Percentiles rank a stretch among this genome's conserved stretches.
These are phyloP conservation scores for Protoeuglena noctilucae DNA, from an alignment of 139 green algal genomes.

Conservation along the genomic window DNA sequence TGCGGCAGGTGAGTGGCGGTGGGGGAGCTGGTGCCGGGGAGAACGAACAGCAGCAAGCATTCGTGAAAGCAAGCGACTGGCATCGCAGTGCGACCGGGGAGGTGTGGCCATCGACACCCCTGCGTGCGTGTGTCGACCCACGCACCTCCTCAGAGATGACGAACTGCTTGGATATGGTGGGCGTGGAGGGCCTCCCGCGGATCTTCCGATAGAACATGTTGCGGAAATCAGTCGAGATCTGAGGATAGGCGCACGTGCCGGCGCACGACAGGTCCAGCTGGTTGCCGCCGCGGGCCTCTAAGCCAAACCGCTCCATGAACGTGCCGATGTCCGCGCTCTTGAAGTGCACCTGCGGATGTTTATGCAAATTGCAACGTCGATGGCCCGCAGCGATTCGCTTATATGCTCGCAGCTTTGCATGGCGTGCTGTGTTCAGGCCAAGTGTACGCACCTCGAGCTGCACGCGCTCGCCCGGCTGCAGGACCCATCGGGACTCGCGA, in stretches of 20 bases:
- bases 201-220: slow-evolving; percentile 48
- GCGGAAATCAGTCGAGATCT: slow-evolving; percentile 36
- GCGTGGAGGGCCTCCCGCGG: slow-evolving; percentile 26
- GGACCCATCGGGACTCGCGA: slow-evolving; percentile 37
- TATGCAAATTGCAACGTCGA: no score
- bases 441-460: slow-evolving; percentile 31
- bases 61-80: no score
- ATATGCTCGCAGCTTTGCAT: no score
- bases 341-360: no score
- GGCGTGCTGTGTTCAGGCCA: no score
- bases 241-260: slow-evolving; percentile 39
- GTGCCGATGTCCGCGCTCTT: slow-evolving; percentile 16
- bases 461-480: slow-evolving; percentile 23
- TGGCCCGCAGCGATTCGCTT: no score
- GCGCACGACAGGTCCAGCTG: slow-evolving; percentile 19
- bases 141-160: slow-evolving; percentile 24
- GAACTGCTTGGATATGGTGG: slow-evolving; percentile 34
- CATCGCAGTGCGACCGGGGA: no score
- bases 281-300: slow-evolving; percentile 33
- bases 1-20: not conserved
- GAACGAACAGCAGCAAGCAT: no score
- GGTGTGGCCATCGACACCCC: no score
- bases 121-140: no score
- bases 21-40: no score
- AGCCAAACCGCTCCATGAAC: slow-evolving; percentile 37